Conservation (phyloP, 106 monocot species). For the Apostasia shenzhenica region DNA sequence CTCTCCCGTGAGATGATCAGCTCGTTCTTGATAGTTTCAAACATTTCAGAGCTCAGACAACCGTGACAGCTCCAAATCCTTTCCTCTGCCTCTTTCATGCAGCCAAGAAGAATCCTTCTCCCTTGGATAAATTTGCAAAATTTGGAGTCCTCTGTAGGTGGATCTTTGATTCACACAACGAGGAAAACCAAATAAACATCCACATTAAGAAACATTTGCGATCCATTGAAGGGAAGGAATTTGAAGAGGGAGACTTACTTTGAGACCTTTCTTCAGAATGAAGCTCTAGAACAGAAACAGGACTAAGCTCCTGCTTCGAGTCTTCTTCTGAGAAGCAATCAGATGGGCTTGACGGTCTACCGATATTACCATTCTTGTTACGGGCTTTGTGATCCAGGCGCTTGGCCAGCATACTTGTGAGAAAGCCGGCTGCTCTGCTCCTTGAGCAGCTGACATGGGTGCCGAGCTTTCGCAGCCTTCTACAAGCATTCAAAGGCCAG, state of each 20-base stretch:
- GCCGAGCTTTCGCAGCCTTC: neutral
- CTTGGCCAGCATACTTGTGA: neutral
- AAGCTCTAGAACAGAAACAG: neutral
- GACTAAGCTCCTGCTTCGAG: neutral
- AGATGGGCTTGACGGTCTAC: neutral
- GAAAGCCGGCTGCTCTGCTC: neutral
- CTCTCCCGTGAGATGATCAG: neutral
- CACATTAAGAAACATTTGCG: neutral
- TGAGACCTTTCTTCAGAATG: neutral
- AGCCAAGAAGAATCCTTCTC: neutral
- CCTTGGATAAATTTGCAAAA: neutral
- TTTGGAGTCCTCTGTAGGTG: neutral
- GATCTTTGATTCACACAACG: neutral
- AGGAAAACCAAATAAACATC: neutral
- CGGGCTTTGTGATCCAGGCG: neutral
- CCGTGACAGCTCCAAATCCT: neutral
- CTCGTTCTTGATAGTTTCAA: neutral
- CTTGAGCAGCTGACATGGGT: neutral
- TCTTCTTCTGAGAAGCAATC: neutral
- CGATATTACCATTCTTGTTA: neutral
- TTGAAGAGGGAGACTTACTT: neutral
- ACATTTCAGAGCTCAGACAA: neutral
- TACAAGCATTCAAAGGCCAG: conserved; percentile 2
- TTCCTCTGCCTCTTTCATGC: neutral
- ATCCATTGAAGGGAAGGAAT: neutral